Evolutionary conservation across 129 eudicot genomes (phyloP), one percentile per base, ranked within the genome.

Genomic region (Lactuca saligna): DNA sequence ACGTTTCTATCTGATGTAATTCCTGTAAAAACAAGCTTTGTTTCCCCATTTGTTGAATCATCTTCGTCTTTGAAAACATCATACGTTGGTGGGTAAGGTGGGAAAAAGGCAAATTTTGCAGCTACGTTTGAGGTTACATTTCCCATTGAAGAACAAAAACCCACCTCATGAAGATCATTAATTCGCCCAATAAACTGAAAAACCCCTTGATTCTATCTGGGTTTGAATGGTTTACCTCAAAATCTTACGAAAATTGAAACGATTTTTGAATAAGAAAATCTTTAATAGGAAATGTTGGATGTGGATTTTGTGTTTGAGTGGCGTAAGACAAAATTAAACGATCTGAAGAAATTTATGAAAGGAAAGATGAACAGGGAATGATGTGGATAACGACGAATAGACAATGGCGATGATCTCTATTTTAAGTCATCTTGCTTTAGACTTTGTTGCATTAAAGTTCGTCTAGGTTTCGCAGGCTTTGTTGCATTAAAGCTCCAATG

Each of bases 11-110:
- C 96, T 10, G 88, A 85, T 62, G 96, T 82, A 14, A 93, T 65
- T 1, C 95, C 96, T 44, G 87, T 83, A 39, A 93, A 84, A 33
- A 85, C 71, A 39, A 83, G 63, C 62, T 70, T 66, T 68, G 81
- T 83, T 61, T 81, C 84, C 7, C 72, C 79, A 31, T 44, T 65
- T 51, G 35, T 55, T 17, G 69, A 86, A 54, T 83, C 86, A 12
- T 74, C 84, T 35, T 80, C 88, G 29, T 90, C 97, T 49, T 68
- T 82, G 39, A 54, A 71, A 42, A 93, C 95, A 55, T 89, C 95
- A 50, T 93, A 93, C 4, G 95, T 84, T 17, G 96, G 91, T 63
- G 98, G 98, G 70, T 89, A 92, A 59, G 98, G 98, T 61, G 98
- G 98, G 25, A 93, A 93, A 75, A 93, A 93, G 32, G 98, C 98